A percentile compares a stretch with the other conserved stretches of the same genome.
Evolutionary conservation across 148 eudicot genomes (phyloP).

Genomic region (Euryodendron excelsum): DNA sequence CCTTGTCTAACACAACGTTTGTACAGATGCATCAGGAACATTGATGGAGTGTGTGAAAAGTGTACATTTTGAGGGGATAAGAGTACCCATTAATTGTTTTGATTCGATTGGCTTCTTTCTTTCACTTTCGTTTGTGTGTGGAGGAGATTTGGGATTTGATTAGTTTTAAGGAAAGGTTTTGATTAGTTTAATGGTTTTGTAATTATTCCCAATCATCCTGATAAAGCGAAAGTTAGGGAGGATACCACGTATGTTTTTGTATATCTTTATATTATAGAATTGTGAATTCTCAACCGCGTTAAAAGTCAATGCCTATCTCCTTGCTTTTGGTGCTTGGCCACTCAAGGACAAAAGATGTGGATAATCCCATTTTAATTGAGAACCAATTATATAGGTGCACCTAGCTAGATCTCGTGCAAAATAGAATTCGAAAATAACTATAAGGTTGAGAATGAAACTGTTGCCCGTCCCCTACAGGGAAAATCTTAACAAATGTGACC

Average conservation of each 20-base stretch:
- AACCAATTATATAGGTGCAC: neutral
- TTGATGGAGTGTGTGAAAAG: no score
- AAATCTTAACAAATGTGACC: no score
- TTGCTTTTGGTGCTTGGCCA: constrained; percentile 12
- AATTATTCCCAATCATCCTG: constrained; percentile 11
- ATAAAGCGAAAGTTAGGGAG: constrained; percentile 14
- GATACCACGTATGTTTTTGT: neutral
- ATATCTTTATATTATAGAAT: neutral
- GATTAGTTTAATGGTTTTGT: neutral
- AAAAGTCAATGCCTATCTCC: constrained; percentile 29
- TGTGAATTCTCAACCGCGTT: constrained; percentile 6
- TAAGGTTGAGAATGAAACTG: no score
- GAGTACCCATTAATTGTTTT: neutral
- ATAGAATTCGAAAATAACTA: neutral
- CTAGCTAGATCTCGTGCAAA: neutral
- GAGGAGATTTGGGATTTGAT: constrained; percentile 2
- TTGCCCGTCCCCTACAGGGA: no score
- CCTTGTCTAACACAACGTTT: constrained; percentile 2
- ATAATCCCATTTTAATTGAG: neutral
- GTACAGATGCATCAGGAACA: neutral
- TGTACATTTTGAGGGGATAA: neutral
- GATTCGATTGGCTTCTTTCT: neutral
- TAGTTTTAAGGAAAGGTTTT: neutral
- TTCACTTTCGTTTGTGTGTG: neutral
- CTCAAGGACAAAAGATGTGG: neutral